These are phyloP conservation scores for Papilionanthe hybrid DNA, from an alignment of 116 monocot genomes.

Conservation along the genomic window DNA sequence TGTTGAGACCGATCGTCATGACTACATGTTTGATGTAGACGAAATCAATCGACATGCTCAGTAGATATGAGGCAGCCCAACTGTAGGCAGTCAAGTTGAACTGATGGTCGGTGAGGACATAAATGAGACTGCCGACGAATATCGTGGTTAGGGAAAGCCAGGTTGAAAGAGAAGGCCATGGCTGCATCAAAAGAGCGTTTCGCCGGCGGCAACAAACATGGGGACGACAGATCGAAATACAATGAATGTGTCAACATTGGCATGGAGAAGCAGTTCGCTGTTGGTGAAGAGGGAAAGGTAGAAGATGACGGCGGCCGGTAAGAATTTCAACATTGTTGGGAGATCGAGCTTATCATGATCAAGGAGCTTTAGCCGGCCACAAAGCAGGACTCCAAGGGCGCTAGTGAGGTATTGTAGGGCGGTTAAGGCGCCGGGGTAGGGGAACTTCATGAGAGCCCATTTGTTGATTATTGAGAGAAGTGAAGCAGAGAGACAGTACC, in stretches of 20 bases:
- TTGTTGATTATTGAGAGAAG: conserved; percentile 79
- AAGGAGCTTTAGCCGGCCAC: conserved; percentile 42
- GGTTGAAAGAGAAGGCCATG: conserved; percentile 50
- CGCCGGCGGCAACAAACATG: conserved; percentile 56
- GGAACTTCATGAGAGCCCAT: conserved; percentile 71
- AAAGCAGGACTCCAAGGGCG: conserved; percentile 49
- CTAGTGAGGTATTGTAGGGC: conserved; percentile 72
- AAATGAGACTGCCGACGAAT: conserved; percentile 55
- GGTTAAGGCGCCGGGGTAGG: conserved; percentile 68
- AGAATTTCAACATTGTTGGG: conserved; percentile 47
- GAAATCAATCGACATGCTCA: conserved; percentile 71
- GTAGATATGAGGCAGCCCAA: conserved; percentile 57
- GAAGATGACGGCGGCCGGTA: conserved; percentile 66
- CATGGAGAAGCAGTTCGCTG: conserved; percentile 72
- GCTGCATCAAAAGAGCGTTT: conserved; percentile 50
- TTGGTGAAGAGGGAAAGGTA: conserved; percentile 82
- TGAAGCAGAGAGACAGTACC: conserved; percentile 65
- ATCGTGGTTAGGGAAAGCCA: conserved; percentile 66
- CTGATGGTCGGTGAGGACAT: conserved; percentile 56
- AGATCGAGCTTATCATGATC: conserved; percentile 41
- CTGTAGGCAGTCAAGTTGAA: conserved; percentile 55
- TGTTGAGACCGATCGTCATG: conserved; percentile 71
- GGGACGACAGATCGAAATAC: conserved; percentile 70
- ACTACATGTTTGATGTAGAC: conserved; percentile 82
- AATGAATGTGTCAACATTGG: conserved; percentile 77